Base-by-base conservation (phyloP, 2,329 filamentous ascomycete species). In the Penicillium sumatraense region DNA sequence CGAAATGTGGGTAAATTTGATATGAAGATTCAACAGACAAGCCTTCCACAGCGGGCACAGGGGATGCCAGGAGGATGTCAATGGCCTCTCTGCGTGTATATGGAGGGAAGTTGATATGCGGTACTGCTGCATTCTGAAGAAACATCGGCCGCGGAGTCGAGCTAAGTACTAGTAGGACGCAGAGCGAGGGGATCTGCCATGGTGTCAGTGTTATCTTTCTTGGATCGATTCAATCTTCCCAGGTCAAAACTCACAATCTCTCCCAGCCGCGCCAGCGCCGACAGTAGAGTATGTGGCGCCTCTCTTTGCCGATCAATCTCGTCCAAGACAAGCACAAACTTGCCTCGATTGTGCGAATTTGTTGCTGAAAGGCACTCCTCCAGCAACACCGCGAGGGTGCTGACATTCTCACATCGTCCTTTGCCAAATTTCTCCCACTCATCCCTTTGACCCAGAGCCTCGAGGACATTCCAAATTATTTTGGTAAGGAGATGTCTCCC, bases 311-410 rank as follows among this genome's bases (percentile, higher is more conserved):
- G 84, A 72, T 98, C 93, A 54, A 98, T 88, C 10, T 86, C 90
- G 77, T 98, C 95, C 59, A 98, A 83, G 10, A 97, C 90, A 54
- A 98, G 75, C 8, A 93, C 86, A 64, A 96, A 92, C 60, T 88
- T 86, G 61, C 78, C 79, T 33, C 56, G 56, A 49, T 61, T 52
- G 21, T 69, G 65, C 18, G 63, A 35, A 74, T 61, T 49, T 13
- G 54, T 58, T 27, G 68, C 64, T 36, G 65, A 66, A 45, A 79
- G 67, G 50, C 77, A 71, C 50, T 73, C 72, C 38, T 72, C 83
- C 54, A 98, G 78, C 66, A 93, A 86, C 23, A 91, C 89, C 1
- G 84, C 82, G 59, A 98, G 78, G 49, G 89, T 85, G 54, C 90
- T 89, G 49, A 96, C 76, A 59, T 89, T 91, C 76, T 97, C 93